Percentiles rank a stretch among this genome's conserved stretches.
These are phyloP conservation scores for Agastache rugosa DNA, from an alignment of 257 asterid genomes.

Conservation along the genomic window DNA sequence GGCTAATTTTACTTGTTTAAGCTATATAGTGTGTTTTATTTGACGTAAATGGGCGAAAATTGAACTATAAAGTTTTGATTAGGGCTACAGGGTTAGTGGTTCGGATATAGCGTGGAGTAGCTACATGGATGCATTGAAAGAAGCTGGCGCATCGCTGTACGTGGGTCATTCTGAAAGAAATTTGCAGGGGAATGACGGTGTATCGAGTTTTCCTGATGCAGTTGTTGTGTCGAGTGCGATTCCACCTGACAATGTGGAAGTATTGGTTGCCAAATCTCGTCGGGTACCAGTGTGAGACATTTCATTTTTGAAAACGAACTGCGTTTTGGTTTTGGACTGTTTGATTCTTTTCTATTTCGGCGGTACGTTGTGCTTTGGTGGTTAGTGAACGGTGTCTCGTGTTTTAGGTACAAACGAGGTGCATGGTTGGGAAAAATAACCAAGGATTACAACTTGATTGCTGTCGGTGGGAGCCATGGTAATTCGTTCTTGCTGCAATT, in stretches of 20 bases:
- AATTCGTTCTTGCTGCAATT: conserved; percentile 12
- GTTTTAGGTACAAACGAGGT: conserved; percentile 44
- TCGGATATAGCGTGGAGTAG: conserved; percentile 48
- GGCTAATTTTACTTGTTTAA: background rate
- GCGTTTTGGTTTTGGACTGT: background rate
- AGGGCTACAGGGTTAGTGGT: conserved; percentile 51
- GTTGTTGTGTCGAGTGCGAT: conserved; percentile 52
- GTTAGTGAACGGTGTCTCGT: background rate
- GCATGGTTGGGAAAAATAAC: conserved; percentile 52
- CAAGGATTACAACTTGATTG: conserved; percentile 44
- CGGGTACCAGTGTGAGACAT: conserved; percentile 43
- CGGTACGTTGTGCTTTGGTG: background rate
- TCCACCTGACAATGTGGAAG: conserved; percentile 42
- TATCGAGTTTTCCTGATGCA: conserved; percentile 38
- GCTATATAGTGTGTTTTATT: background rate
- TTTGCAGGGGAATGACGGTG: conserved; percentile 24
- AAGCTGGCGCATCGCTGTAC: conserved; percentile 40
- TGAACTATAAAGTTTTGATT: background rate
- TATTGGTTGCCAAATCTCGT: conserved; percentile 41
- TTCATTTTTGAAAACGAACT: background rate
- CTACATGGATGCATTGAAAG: conserved; percentile 43
- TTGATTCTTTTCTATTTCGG: background rate
- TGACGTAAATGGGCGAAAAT: conserved; percentile 1
- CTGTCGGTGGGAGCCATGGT: conserved; percentile 54
- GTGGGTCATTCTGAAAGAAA: conserved; percentile 47